Base-by-base conservation (phyloP, 257 asterid species). In the Capsicum baccatum region DNA sequence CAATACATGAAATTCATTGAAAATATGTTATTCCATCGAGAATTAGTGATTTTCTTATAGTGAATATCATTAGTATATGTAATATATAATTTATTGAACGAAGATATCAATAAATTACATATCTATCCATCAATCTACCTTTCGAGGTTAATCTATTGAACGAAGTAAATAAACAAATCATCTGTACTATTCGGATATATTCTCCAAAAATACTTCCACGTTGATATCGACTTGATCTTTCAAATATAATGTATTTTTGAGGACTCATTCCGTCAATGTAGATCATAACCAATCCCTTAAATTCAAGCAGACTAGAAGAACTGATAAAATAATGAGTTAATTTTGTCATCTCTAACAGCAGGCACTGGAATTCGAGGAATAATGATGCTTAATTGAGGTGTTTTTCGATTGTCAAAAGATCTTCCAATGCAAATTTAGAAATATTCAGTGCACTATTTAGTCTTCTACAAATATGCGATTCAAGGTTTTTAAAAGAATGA, bases 401-500 rank as follows among this genome's bases (percentile, higher is more conserved):
- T 91, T 79, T 92, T 92, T 42, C 88, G 92, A 0, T 79, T 91
- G 63, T 92, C 91, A 2, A 19, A 87, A 14, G 92, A 91, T 81
- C 89, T 92, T 39, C 95, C 95, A 0, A 86, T 85, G 64, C 92
- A 92, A 16, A 79, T 91, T 44, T 92, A 92, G 95, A 86, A 52
- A 83, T 92, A 88, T 67, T 93, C 95, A 13, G 79, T 90, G 86
- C 86, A 86, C 88, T 89, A 89, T 74, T 82, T 92, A 3, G 81
- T 94, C 56, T 89, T 91, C 80, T 93, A 92, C 83, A 92, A 87
- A 85, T 90, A 92, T n/a, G 94, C 92, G 47, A 76, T 83, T 71
- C 90, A 92, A 87, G 95, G 95, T 6, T 87, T 92, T 79, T 90
- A 80, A 68, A 92, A 92, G 87, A 92, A 92, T 50, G 94, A 92